Base-by-base conservation (phyloP, 495 filamentous ascomycete species). In the Paragyromitra xinjiangensis region DNA sequence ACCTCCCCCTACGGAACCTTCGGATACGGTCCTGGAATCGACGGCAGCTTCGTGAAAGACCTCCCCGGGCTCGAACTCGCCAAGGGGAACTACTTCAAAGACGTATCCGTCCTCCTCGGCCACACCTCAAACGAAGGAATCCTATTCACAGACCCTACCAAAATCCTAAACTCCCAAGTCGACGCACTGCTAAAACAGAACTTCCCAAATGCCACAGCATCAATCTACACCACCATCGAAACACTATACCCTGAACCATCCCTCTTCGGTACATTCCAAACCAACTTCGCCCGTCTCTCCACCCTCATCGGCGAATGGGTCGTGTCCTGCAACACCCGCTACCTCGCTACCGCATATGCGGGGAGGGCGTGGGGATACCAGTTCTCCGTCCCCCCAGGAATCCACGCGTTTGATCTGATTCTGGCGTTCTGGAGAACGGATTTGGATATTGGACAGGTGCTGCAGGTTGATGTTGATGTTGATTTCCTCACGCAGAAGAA, bases 11-110 rank as follows among this genome's bases (percentile, higher is more conserved):
- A 83, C 6, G 86, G 86, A 14, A 83, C 84, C 16, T 85, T 85
- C 53, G 84, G 83, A 3, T 84, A 85, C 1, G 85, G 87, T 0
- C 86, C 87, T 14, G 83, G 83, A 9, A 82, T 85, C 5, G 87
- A 88, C 64, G 84, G 85, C 12, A 78, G 73, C n/a, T 84, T 84
- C 42, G 84, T 88, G 39, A 83, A 83, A 1, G 84, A 88, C 71
- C 69, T 87, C 22, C 85, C 86, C 2, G 77, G 83, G 9, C 75
- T 87, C 0, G 86, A 88, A 72, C 77, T 85, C 9, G 81, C 78
- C 9, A 80, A 80, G 34, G 87, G 85, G n/a, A 86, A 85, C 48
- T 85, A 83, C 69, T 85, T 83, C 79, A 83, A 84, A 19, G 68
- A 74, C 44, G 72, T 80, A 5, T 6, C 64, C 5, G 69, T 80